Percentiles rank a stretch among this genome's conserved stretches.
phyloP scores from a whole-genome alignment of 352 stramenopile genomes.

The Aphanomyces astaci region DNA sequence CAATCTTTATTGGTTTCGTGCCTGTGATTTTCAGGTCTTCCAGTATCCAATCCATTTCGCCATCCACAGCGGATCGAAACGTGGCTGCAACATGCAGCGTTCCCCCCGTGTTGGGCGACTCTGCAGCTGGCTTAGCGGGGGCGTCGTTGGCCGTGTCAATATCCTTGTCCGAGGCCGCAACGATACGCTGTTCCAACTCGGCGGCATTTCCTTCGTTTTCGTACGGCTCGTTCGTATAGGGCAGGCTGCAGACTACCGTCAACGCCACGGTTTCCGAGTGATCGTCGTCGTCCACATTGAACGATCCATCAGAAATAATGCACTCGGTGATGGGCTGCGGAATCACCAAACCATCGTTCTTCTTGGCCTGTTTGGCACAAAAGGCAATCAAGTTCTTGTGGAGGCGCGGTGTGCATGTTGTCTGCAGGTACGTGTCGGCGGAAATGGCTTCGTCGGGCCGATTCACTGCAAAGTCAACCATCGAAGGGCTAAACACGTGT shows the following conservation, averaged over 20 bases:
- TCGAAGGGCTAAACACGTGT: conserved; percentile 9
- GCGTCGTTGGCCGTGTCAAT: neutral
- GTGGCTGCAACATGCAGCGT: neutral
- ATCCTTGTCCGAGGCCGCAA: neutral
- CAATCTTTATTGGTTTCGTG: neutral
- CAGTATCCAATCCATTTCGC: neutral
- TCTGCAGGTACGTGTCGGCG: neutral
- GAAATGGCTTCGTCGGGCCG: neutral
- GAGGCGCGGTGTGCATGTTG: neutral
- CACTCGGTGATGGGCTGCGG: neutral
- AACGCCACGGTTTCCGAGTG: neutral
- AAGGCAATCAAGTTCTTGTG: conserved; percentile 8
- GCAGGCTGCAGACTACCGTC: neutral
- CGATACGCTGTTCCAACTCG: conserved; percentile 4
- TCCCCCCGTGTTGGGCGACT: too few relatives aligned
- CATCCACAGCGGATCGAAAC: neutral
- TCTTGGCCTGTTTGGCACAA: neutral
- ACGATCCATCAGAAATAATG: neutral
- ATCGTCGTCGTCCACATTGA: neutral
- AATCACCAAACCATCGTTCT: neutral
- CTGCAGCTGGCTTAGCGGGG: neutral
- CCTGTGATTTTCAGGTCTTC: neutral
- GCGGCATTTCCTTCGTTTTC: neutral
- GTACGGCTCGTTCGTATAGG: neutral
- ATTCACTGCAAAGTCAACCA: conserved; percentile 5